Conservation (phyloP, 2,329 filamentous ascomycete species). For the Aureobasidium sp. region DNA sequence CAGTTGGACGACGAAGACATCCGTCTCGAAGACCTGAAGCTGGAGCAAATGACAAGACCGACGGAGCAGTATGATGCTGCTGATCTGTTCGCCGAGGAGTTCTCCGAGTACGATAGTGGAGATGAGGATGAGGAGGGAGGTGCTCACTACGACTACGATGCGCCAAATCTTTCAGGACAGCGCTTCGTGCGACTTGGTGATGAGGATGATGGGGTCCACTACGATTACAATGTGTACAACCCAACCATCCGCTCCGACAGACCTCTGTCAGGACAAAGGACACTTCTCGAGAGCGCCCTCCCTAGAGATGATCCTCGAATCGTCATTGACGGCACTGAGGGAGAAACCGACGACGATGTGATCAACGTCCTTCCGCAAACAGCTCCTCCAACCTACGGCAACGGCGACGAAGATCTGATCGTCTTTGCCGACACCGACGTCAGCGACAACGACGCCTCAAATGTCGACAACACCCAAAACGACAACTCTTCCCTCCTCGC, state of each 20-base stretch:
- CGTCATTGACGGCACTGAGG: not conserved
- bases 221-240: not conserved
- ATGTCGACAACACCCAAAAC: not conserved
- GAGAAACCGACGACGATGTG: not conserved
- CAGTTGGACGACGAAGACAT: not conserved
- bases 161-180: not conserved
- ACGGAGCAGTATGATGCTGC: not conserved
- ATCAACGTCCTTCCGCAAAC: not conserved
- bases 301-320: not conserved
- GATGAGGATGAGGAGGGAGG: not conserved
- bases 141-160: not conserved
- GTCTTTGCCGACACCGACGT: not conserved
- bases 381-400: not conserved
- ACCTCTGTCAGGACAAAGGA: not conserved
- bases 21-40: not conserved
- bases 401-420: not conserved
- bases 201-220: not conserved
- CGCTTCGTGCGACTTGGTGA: not conserved
- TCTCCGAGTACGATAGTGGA: not conserved
- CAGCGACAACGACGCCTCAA: not conserved
- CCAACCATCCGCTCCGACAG: not conserved
- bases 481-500: not conserved
- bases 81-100: not conserved
- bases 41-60: not conserved
- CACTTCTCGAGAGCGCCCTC: not conserved